Evolutionary conservation across 2,329 filamentous ascomycete species (phyloP).

Genomic region (Proliferodiscus dingleyae): DNA sequence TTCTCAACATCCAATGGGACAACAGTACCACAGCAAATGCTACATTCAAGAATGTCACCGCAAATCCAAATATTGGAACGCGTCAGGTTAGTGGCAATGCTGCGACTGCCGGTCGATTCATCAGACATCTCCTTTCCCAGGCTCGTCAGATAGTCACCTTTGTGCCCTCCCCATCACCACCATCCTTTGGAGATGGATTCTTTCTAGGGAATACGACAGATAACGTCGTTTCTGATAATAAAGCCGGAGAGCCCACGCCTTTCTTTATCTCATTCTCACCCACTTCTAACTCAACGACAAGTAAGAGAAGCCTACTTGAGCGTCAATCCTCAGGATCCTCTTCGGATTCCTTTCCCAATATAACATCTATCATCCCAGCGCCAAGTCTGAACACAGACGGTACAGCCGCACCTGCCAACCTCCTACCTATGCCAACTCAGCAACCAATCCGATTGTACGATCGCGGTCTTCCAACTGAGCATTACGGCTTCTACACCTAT

Average conservation of each 20-base stretch:
- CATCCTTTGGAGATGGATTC: conserved; percentile 56
- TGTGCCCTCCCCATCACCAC: conserved; percentile 41
- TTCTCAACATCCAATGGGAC: conserved; percentile 73
- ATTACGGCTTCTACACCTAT: conserved; percentile 93
- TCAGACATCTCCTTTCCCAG: conserved; percentile 26
- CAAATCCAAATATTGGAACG: conserved; percentile 21
- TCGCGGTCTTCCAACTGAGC: conserved; percentile 72
- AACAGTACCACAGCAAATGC: conserved; percentile 44
- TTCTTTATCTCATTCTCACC: conserved; percentile 76
- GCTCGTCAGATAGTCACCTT: conserved; percentile 36
- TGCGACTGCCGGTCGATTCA: conserved; percentile 30
- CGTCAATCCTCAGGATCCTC: conserved; percentile 13
- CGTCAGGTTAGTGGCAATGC: conserved; percentile 26
- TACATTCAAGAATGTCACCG: conserved; percentile 38
- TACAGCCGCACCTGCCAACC: conserved; percentile 63
- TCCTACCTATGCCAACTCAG: conserved; percentile 65
- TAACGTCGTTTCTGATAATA: conserved; percentile 56
- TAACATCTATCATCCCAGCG: conserved; percentile 54
- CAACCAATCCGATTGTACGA: conserved; percentile 86
- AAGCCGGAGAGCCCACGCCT: conserved; percentile 80
- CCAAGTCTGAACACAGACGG: conserved; percentile 63
- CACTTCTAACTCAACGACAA: conserved; percentile 35
- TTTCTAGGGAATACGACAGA: conserved; percentile 89
- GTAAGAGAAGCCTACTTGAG: conserved; percentile 16
- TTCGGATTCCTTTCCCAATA: conserved; percentile 33